Evolutionary conservation across 2,329 filamentous ascomycete species (phyloP), one percentile per base, ranked within the genome.

Genomic region (Drechslerella stenobrocha): DNA sequence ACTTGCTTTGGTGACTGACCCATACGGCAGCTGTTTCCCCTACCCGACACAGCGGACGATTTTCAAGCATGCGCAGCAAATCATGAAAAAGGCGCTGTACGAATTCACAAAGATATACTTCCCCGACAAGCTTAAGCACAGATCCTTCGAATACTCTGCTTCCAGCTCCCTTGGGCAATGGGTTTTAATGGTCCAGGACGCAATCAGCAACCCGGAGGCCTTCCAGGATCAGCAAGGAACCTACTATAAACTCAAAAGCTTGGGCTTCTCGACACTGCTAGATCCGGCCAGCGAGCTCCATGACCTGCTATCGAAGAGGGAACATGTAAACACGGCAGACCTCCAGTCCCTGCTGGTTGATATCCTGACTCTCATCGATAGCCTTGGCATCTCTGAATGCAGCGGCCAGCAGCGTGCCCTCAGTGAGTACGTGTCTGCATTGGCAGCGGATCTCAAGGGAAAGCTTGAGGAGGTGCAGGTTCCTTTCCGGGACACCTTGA

Each of bases 31-130:
- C 18, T 58, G 51, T 15, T 58, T 66, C 26, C 60, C 60, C 9
- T 66, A 66, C 20, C 60, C 60, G 22, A 66, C 60, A 2, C 32
- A 53, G 26, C 40, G 60, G 20, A 50, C 40, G 4, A 58, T 66
- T n/a, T 52, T 66, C 18, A 66, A 66, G 28, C 52, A 66, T 26
- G 42, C 52, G 2, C 52, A 51, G 13, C 37, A 24, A 13, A 66
- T 66, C 23, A 7, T 58, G 7, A 66, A 66, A 15, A 52, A 30
- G 3, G 48, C 60, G 3, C 20, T 66, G 4, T 66, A 66, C 30
- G 47, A 58, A 26, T 66, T 66, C 15, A 48, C 46, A 2, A 66
- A 58, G 24, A 15, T 9, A 8, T 44, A 58, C 34, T 23, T 66
- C 8, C 60, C 60, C 4, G 52, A 66, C 11, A 66, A 53, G 42